Percentiles rank a stretch among this genome's conserved stretches.
phyloP scores from a whole-genome alignment of 331 rosid species.

The Acacia pycnantha region DNA sequence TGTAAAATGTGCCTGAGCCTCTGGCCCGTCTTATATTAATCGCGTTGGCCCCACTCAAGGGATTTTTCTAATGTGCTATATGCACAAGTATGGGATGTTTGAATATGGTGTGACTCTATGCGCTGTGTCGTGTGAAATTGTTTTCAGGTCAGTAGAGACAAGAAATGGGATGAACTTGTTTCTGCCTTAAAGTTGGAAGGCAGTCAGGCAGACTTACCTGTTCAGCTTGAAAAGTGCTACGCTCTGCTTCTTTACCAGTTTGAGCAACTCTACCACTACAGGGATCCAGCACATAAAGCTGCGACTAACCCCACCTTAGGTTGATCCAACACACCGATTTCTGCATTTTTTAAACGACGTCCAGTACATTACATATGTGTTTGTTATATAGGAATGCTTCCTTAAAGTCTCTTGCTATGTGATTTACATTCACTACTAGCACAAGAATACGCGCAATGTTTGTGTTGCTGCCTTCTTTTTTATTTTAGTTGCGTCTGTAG shows the following conservation, averaged over 20 bases:
- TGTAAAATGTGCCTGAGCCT: not conserved
- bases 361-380: not conserved
- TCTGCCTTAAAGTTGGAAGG: conserved; percentile 42
- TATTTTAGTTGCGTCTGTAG: not conserved
- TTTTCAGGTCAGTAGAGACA: conserved; percentile 38
- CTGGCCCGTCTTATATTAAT: not conserved
- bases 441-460: not conserved
- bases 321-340: conserved; percentile 9
- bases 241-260: conserved; percentile 34
- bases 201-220: conserved; percentile 19
- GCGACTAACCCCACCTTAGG: conserved; percentile 18
- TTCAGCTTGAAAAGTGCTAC: conserved; percentile 42
- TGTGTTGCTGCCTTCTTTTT: not conserved
- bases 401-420: not conserved
- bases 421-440: not conserved
- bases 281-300: conserved; percentile 27
- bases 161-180: conserved; percentile 47
- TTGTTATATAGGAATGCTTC: conserved; percentile 1
- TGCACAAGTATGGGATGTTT: not conserved
- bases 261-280: conserved; percentile 41
- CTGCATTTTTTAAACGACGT: not conserved
- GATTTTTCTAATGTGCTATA: not conserved
- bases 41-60: not conserved
- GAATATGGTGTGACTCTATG: not conserved
- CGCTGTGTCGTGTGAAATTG: not conserved